Evolutionary conservation across 148 eudicot species (phyloP).

Genomic region (Rheum nobile): DNA sequence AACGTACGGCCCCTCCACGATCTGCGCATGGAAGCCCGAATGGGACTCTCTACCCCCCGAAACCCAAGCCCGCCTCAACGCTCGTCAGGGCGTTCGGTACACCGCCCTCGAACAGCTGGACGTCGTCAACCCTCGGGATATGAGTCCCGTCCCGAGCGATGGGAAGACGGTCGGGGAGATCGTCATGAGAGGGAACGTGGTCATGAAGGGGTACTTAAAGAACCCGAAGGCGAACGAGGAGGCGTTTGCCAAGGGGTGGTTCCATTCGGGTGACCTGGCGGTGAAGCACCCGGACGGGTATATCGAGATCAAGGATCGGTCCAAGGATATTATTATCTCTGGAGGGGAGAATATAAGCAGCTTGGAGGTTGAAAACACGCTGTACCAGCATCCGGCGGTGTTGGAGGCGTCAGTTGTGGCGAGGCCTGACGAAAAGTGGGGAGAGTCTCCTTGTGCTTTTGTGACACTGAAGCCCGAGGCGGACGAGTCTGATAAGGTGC

Average conservation of each 20-base stretch:
- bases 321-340: conserved; percentile 88
- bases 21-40: conserved; percentile 94
- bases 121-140: conserved; percentile 43
- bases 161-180: conserved; percentile 85
- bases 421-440: conserved; percentile 73
- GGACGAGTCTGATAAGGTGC: conserved; percentile 28
- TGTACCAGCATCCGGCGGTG: conserved; percentile 54
- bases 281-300: conserved; percentile 84
- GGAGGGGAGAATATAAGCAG: conserved; percentile 96
- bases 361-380: conserved; percentile 69
- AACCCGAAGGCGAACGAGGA: conserved; percentile 83
- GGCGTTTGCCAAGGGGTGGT: conserved; percentile 78
- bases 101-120: conserved; percentile 61
- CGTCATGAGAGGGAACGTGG: conserved; percentile 69
- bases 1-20: conserved; percentile 80
- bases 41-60: conserved; percentile 66
- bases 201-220: conserved; percentile 89
- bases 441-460: conserved; percentile 90
- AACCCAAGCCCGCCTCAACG: conserved; percentile 60
- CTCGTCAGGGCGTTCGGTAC: conserved; percentile 81
- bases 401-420: conserved; percentile 80
- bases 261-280: conserved; percentile 78
- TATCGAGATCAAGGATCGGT: conserved; percentile 83
- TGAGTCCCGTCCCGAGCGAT: conserved; percentile 73
- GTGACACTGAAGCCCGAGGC: conserved; percentile 55